Evolutionary conservation across 2,329 filamentous ascomycete species (phyloP), one percentile per base, ranked within the genome.

Genomic region (Hirsutella rhossiliensis): DNA sequence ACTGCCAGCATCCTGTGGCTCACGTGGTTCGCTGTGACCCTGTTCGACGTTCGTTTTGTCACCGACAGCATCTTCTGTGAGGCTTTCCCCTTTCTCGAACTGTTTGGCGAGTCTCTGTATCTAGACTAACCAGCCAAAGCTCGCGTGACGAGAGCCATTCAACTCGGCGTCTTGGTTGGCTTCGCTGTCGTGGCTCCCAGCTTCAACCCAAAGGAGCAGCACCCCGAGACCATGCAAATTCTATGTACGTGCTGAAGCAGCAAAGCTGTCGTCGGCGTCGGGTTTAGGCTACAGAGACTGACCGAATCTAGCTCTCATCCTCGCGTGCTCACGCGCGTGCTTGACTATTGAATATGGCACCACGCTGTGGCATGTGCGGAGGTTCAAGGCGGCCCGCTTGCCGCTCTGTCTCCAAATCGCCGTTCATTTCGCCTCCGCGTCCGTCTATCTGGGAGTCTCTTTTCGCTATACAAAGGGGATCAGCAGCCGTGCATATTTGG

Each of bases 281-380:
- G 23, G 23, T 23, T 23, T 7, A 7, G 23, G 23, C 23, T 7
- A 23, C 20, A 18, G 19, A 23, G 23, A 23, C 23, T 23, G 23
- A 23, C 23, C 23, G 7, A 7, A 23, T 8, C 1, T 28, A 62
- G 64, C 65, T 11, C 44, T 72, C 23, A 70, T 72, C 36, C 61
- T 80, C 12, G 67, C 69, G 46, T 62, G 69, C 7, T 78, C 73
- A 20, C 67, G 76, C 11, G 52, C 75, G 17, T 59, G 71, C 12
- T 60, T 80, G 15, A 63, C 68, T 7, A 48, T 73, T 9, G 75
- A 80, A 51, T 80, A 80, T 51, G 63, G 56, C 5, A 63, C 69
- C 44, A 65, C 69, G 20, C 50, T 67, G 1, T 65, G 61, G 52
- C 68, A 72, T 45, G 58, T 66, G 17, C 61, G 63, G 39, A 61